These are phyloP conservation scores for Phaeolepiota aurea DNA, from an alignment of 768 basidiomycete genomes.

Conservation along the genomic window DNA sequence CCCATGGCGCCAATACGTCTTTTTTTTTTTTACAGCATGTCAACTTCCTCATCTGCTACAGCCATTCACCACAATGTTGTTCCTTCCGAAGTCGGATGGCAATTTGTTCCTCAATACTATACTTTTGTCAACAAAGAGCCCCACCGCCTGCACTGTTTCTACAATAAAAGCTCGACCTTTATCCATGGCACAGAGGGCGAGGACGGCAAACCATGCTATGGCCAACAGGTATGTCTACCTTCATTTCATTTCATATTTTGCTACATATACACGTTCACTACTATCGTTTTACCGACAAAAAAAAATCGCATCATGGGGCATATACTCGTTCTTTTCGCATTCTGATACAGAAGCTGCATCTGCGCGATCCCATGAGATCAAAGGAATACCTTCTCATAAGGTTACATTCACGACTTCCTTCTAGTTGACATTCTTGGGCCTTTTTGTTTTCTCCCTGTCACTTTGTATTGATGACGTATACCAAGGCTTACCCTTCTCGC, in stretches of 20 bases:
- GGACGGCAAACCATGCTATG: constrained; percentile 80
- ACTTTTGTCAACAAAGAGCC: constrained; percentile 98
- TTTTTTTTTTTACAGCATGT: constrained; percentile 17
- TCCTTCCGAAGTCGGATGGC: constrained; percentile 97
- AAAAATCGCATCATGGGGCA: too few relatives aligned
- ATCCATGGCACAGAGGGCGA: constrained; percentile 97
- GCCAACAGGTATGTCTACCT: constrained; percentile 70
- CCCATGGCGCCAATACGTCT: neutral
- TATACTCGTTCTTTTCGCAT: too few relatives aligned
- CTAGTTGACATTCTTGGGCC: neutral
- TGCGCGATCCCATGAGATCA: neutral
- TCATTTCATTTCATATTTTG: constrained; percentile 1
- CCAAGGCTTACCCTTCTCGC: neutral
- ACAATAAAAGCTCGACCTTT: constrained; percentile 96
- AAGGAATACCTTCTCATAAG: neutral
- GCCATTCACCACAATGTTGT: constrained; percentile 55
- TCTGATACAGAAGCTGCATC: too few relatives aligned
- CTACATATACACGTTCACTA: too few relatives aligned
- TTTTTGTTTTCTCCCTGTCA: neutral
- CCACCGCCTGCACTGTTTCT: constrained; percentile 95
- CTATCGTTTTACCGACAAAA: too few relatives aligned
- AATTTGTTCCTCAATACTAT: constrained; percentile 99
- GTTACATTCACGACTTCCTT: neutral
- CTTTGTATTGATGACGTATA: neutral
- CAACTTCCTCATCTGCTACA: constrained; percentile 29